Evolutionary conservation across 441 rosid genomes (phyloP), one percentile per base, ranked within the genome.

Genomic region (Arabidopsis hybrid): DNA sequence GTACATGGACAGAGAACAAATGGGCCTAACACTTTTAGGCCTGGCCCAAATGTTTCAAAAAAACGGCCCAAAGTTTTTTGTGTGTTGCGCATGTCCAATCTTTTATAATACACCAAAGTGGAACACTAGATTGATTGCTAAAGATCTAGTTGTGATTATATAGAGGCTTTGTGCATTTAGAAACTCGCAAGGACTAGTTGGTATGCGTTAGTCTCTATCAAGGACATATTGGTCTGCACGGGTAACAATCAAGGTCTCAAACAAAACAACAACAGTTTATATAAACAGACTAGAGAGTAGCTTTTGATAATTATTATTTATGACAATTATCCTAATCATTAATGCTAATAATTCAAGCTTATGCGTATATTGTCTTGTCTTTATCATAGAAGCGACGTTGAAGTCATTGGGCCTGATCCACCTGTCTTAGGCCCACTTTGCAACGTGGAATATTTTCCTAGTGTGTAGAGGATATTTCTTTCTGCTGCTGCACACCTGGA

Each of bases 401-500:
- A 51, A 58, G 13, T 60, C 36, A 67, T 60, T 67, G 73, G 57
- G 63, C 78, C 68, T 60, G 18, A 60, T 67, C 63, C 32, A 55
- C 45, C 36, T 61, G 45, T 69, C 38, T 18, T 0, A 56, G 66
- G 66, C 79, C 61, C 61, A 70, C 55, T 56, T 63, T 18, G 71
- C 46, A 6, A 76, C 60, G 71, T 69, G 71, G 58, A 35, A 52
- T 36, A 45, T 26, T 43, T 56, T 68, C 0, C 35, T 52, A 52
- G 64, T 34, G 64, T 74, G 73, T 52, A 42, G 73, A 67, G 9
- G 32, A 32, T 42, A 26, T 26, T 26, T 8, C 17, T 60, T 36
- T 32, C 46, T n/a, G 50, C 43, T 14, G 65, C 50, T 47, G 72
- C 61, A 74, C 72, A 66, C 61, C 40, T 67, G 73, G 59, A 65